phyloP scores from a whole-genome alignment of 2,329 filamentous ascomycete genomes.

The Botrytis sinoallii region DNA sequence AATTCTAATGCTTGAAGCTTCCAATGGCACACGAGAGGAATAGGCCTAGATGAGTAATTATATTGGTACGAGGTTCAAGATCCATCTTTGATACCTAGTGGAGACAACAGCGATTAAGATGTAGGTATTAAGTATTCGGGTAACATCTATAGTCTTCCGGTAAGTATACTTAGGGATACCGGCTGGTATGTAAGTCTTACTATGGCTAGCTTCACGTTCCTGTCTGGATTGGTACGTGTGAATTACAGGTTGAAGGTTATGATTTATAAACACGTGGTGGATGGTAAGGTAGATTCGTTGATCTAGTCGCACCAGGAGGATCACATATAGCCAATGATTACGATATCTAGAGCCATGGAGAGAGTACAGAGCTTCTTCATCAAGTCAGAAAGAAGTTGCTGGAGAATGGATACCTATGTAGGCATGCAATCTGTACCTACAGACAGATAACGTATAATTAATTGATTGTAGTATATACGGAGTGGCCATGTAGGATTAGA shows the following conservation, averaged over 20 bases:
- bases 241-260: background rate
- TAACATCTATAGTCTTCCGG: constrained; percentile 10
- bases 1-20: background rate
- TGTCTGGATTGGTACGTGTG: background rate
- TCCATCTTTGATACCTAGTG: constrained; percentile 9
- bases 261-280: background rate
- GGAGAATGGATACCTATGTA: background rate
- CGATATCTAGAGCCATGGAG: background rate
- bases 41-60: background rate
- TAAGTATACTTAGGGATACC: background rate
- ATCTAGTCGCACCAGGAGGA: background rate
- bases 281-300: background rate
- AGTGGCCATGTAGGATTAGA: background rate
- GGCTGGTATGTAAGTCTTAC: background rate
- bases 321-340: background rate
- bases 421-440: background rate
- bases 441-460: background rate
- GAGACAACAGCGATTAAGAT: background rate
- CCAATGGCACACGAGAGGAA: background rate
- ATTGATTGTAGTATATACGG: background rate
- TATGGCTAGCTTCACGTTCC: background rate
- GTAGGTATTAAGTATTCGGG: background rate
- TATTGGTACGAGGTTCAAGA: background rate
- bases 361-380: background rate
- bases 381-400: background rate